Evolutionary conservation across 495 filamentous ascomycete genomes (phyloP), one percentile per base, ranked within the genome.

Genomic region (Aspergillus saccharolyticus): DNA sequence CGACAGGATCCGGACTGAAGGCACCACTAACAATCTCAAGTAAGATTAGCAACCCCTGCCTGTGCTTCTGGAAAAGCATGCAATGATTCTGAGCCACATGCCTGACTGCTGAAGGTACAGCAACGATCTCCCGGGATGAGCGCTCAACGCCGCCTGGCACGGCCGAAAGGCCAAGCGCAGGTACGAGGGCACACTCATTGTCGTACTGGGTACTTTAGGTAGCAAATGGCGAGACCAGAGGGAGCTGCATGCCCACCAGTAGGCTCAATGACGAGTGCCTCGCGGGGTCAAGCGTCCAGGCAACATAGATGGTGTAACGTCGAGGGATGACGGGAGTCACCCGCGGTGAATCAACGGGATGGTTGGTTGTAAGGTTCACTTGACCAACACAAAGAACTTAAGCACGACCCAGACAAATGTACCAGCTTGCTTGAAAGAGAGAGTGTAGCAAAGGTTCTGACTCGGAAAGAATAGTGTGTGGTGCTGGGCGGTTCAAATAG

Each of bases 151-250:
- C 42, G 59, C 68, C 42, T 67, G 63, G 64, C 71, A 75, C 39
- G 67, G 69, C 51, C 66, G 56, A 53, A 70, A 62, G 20, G 67
- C 69, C 49, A 63, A 66, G 56, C 67, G 66, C 69, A 73, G 51
- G 59, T 67, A 61, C 45, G 65, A 44, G 25, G 66, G 42, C 18
- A 58, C 63, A 66, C 66, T 70, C 73, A 75, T 75, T 44, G 52
- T 57, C 55, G 56, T 44, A 58, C 19, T 19, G 50, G 44, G 51
- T 16, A 42, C n/a, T 15, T 52, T 15, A 39, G 14, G 33, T 39
- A 39, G 33, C 33, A 39, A 39, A 39, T 39, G 33, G 12, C 33
- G 33, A 2, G 12, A 39, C 10, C 33, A 2, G 4, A 12, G 12
- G 12, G 2, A 39, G 33, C 10, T 39, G 4, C 33, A 39, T 39